Evolutionary conservation across 495 filamentous ascomycete species (phyloP), one percentile per base, ranked within the genome.

Genomic region (Hypoxylon rickii): DNA sequence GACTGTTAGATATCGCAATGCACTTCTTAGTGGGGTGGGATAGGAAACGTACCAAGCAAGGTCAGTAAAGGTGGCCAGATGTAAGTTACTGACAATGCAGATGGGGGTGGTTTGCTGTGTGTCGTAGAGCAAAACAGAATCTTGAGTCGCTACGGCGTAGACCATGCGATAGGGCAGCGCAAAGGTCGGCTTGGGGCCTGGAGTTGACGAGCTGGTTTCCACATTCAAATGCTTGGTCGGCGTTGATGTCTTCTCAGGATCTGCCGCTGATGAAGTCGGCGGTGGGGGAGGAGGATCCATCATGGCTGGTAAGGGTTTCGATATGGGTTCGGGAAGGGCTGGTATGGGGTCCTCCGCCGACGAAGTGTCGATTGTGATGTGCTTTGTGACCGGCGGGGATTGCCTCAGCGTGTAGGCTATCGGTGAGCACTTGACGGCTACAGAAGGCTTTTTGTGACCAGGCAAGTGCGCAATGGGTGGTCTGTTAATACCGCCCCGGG

Each of bases 41-140:
- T 26, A 12, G 18, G 7, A 21, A 34, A 73, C 83, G 70, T 81
- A 97, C 95, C 95, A 99, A 17, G 89, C 88, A 54, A 99, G 71
- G 72, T 99, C 95, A 1, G 95, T 97, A 63, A 99, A 99, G 0
- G 92, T 96, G 5, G 95, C 92, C 70, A 90, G 96, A 60, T 99
- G 95, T 41, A 99, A 66, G 64, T 99, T 99, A 80, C 90, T 97
- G 16, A 97, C 91, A 13, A 96, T 75, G 70, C 89, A 94, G 20
- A 99, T 76, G 3, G 95, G 94, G 2, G 90, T 94, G 55, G 90
- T 85, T 62, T 99, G 95, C 64, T 99, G 95, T 0, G 95, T 99
- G 68, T 99, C 95, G 70, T 97, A 97, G 21, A 99, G 80, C 29
- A 96, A 73, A n/a, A 99, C 86, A 0, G 95, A 89, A 70, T 99